These are phyloP conservation scores for Stephania cephalantha DNA, from an alignment of 164 flowering plant genomes.

Conservation along the genomic window DNA sequence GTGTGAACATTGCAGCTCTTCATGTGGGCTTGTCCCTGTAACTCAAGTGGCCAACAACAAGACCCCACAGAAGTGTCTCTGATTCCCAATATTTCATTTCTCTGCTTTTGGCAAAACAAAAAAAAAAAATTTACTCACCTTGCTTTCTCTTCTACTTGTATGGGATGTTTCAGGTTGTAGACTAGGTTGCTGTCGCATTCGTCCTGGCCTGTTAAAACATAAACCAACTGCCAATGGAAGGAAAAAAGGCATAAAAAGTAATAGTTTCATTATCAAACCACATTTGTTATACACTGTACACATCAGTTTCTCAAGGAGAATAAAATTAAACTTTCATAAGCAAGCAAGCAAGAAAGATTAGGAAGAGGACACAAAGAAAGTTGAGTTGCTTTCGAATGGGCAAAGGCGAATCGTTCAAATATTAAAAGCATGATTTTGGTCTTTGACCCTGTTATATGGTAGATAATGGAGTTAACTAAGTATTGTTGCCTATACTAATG, in stretches of 20 bases:
- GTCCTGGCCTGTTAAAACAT: not conserved
- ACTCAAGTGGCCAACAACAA: not conserved
- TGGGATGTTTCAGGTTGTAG: not conserved
- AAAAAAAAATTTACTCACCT: not conserved
- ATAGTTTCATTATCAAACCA: too few species aligned
- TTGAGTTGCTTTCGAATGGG: not conserved
- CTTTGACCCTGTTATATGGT: not conserved
- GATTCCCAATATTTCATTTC: not conserved
- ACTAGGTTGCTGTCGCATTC: not conserved
- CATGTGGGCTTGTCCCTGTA: not conserved
- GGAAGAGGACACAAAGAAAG: not conserved
- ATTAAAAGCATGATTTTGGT: not conserved
- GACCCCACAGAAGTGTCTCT: not conserved
- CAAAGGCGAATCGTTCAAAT: not conserved
- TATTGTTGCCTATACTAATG: not conserved
- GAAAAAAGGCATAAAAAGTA: not conserved
- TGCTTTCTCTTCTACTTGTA: not conserved
- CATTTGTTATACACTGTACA: too few species aligned
- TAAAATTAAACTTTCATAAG: not conserved
- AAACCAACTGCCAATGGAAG: not conserved
- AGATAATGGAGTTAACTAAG: not conserved
- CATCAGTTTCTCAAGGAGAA: not conserved
- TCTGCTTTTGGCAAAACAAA: not conserved
- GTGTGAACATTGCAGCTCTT: not conserved
- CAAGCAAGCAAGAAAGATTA: not conserved